phyloP scores from a whole-genome alignment of 2,329 filamentous ascomycete genomes.

The Neocucurbitaria cava region DNA sequence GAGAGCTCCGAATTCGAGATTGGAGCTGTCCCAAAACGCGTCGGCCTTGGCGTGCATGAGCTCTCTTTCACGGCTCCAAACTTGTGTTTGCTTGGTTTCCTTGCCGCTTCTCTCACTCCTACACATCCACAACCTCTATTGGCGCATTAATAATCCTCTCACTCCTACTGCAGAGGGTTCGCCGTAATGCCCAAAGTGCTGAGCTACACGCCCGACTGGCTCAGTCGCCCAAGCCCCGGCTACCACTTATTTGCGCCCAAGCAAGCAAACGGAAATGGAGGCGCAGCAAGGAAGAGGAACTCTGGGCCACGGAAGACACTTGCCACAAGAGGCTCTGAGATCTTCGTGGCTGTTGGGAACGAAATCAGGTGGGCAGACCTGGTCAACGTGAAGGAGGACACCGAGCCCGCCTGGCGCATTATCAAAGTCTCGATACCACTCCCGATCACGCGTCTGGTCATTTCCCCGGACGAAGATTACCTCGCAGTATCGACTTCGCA shows the following conservation, averaged over 20 bases:
- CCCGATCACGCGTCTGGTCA: constrained; percentile 82
- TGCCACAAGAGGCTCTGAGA: constrained; percentile 80
- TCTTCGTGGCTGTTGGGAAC: constrained; percentile 87
- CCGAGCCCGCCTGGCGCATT: constrained; percentile 45
- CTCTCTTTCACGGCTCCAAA: constrained; percentile 12
- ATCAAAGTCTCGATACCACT: constrained; percentile 80
- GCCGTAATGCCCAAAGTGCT: constrained; percentile 82
- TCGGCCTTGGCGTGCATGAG: constrained; percentile 10
- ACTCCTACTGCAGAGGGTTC: not conserved
- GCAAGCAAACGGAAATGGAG: constrained; percentile 45
- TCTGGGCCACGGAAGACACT: constrained; percentile 67
- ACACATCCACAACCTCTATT: not conserved
- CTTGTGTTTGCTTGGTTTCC: constrained; percentile 15
- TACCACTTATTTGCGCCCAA: constrained; percentile 75
- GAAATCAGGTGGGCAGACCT: constrained; percentile 94
- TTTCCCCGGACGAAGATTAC: constrained; percentile 82
- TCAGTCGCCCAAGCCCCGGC: constrained; percentile 78
- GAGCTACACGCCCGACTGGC: constrained; percentile 86
- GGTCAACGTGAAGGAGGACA: constrained; percentile 72
- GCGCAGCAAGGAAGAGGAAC: constrained; percentile 32
- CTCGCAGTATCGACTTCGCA: constrained; percentile 87
- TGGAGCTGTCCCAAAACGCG: constrained; percentile 17
- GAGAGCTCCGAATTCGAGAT: constrained; percentile 14
- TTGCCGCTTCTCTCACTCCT: not conserved
- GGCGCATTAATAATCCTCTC: constrained; percentile 3